phyloP scores from a whole-genome alignment of 73 alveolate genomes.

The Durusdinium trenchii region DNA sequence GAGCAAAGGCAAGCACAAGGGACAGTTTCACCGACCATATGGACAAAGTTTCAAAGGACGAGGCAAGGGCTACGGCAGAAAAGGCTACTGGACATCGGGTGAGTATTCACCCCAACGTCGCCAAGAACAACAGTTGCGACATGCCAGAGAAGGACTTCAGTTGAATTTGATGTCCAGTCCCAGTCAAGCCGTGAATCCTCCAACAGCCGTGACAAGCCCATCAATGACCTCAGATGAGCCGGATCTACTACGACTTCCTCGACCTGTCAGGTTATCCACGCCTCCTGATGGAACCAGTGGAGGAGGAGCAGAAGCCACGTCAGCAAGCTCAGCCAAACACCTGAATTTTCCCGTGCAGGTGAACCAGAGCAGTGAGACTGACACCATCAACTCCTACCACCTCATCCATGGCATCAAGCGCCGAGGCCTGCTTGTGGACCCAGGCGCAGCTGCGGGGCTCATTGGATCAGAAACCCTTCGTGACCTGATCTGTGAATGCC shows the following conservation, averaged over 20 bases:
- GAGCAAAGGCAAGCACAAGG: background rate
- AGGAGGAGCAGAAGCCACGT: background rate
- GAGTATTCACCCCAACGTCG: too few relatives aligned
- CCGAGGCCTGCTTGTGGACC: constrained; percentile 36
- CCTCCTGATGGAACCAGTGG: background rate
- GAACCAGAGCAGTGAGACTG: background rate
- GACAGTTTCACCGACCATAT: too few relatives aligned
- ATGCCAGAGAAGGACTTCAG: too few relatives aligned
- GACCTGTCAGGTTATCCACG: too few relatives aligned
- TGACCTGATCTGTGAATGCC: background rate
- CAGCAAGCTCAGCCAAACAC: background rate
- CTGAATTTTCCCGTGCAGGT: background rate
- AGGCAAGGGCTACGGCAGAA: too few relatives aligned
- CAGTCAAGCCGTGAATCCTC: background rate
- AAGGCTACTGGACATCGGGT: background rate
- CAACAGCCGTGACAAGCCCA: background rate
- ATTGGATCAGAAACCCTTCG: constrained; percentile 18
- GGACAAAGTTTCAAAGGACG: too few relatives aligned
- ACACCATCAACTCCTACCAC: constrained; percentile 31
- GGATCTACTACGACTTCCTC: too few relatives aligned
- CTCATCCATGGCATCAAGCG: background rate
- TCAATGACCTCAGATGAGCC: background rate
- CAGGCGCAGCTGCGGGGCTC: constrained; percentile 34
- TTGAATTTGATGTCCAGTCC: too few relatives aligned
- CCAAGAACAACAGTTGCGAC: too few relatives aligned